Conservation (phyloP, 176 grass and related monocot genomes). For the Phyllostachys edulis region DNA sequence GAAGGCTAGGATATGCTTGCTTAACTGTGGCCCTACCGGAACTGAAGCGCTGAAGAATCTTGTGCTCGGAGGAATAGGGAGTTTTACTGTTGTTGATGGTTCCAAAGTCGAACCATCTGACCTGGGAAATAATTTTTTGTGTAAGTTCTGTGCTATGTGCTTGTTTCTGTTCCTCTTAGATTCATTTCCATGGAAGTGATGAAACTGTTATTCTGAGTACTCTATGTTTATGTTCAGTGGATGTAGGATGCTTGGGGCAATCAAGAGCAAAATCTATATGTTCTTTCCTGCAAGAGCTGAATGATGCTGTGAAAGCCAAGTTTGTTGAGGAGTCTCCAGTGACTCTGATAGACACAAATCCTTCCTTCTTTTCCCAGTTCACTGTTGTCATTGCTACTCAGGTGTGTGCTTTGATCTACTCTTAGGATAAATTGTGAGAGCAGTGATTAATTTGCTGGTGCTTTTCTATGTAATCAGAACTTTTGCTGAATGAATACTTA, state of each 20-base stretch:
- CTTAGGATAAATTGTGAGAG: neutral
- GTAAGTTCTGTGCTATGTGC: constrained; percentile 37
- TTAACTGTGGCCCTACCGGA: constrained; percentile 80
- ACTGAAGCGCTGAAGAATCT: constrained; percentile 89
- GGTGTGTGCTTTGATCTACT: constrained; percentile 39
- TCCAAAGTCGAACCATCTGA: constrained; percentile 70
- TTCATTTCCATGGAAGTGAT: neutral
- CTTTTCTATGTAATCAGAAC: constrained; percentile 12
- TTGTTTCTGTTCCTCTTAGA: constrained; percentile 9
- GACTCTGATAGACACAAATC: constrained; percentile 55
- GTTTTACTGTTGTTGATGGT: constrained; percentile 82
- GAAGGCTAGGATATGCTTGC: constrained; percentile 89
- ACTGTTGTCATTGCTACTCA: constrained; percentile 84
- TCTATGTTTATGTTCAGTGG: constrained; percentile 58
- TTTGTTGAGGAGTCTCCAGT: constrained; percentile 85
- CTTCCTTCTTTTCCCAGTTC: constrained; percentile 83
- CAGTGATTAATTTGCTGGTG: neutral
- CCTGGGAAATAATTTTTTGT: constrained; percentile 86
- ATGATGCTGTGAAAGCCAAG: constrained; percentile 94
- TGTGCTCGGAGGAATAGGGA: constrained; percentile 80
- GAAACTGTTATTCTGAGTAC: constrained; percentile 16
- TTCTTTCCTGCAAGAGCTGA: constrained; percentile 88
- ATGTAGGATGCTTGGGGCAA: constrained; percentile 72
- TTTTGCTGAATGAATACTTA: constrained; percentile 7
- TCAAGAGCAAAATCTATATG: constrained; percentile 92